A percentile compares a stretch with the other conserved stretches of the same genome.
Evolutionary conservation across 163 green algal genomes (phyloP).

Genomic region (Chlamydomonas reinhardtii): DNA sequence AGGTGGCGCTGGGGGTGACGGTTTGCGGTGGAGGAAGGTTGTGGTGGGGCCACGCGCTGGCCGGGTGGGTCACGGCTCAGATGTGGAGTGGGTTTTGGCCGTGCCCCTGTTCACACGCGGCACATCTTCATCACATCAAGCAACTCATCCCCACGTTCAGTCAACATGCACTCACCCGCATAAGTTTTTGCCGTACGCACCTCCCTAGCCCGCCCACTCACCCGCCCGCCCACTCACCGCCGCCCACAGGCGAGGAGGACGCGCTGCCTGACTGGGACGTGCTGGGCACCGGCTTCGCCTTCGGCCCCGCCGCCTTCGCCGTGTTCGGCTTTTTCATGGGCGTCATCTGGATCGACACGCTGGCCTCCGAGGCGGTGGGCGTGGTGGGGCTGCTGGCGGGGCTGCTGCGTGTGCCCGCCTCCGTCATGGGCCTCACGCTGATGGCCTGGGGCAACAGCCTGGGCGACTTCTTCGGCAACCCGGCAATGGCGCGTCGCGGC

Average conservation of each 20-base stretch:
- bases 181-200: too few species aligned
- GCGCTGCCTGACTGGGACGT: slow-evolving; percentile 39
- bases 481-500: slow-evolving; percentile 79
- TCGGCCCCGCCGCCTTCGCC: slow-evolving; percentile 63
- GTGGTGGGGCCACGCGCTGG: too few species aligned
- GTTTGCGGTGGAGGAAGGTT: too few species aligned
- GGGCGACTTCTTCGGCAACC: slow-evolving; percentile 91
- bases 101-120: too few species aligned
- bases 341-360: slow-evolving; percentile 87
- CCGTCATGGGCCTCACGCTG: slow-evolving; percentile 91
- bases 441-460: slow-evolving; percentile 95
- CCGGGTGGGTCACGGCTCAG: too few species aligned
- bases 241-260: neutral
- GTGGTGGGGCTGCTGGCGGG: slow-evolving; percentile 79
- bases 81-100: too few species aligned
- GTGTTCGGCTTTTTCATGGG: slow-evolving; percentile 83
- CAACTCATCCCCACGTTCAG: too few species aligned
- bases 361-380: slow-evolving; percentile 69
- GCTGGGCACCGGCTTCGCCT: slow-evolving; percentile 45
- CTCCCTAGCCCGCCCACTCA: too few species aligned
- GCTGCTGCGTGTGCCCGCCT: slow-evolving; percentile 72
- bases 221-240: neutral
- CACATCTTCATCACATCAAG: too few species aligned
- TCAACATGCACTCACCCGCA: too few species aligned
- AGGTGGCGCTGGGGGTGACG: too few species aligned